Conservation (phyloP, 805 yeast species). For the Candida succiphila region DNA sequence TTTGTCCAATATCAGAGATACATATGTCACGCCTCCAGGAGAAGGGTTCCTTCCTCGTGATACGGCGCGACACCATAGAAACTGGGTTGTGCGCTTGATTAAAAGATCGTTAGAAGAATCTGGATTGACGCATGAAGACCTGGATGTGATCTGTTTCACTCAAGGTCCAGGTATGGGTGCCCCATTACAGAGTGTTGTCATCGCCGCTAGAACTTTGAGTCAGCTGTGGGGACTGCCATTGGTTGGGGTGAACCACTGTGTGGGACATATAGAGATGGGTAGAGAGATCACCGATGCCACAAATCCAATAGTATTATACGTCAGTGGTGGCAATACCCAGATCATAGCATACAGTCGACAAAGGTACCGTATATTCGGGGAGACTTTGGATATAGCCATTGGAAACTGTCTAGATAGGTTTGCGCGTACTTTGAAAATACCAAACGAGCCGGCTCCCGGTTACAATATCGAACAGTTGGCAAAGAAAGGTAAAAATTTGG, state of each 20-base stretch:
- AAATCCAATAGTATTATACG: constrained; percentile 96
- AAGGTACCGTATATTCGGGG: constrained; percentile 97
- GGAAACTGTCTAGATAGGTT: constrained; percentile 96
- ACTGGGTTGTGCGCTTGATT: constrained; percentile 82
- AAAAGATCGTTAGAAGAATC: constrained; percentile 59
- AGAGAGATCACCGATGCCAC: constrained; percentile 94
- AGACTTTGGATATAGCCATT: constrained; percentile 93
- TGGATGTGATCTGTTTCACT: constrained; percentile 85
- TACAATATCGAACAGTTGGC: constrained; percentile 95
- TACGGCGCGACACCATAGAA: constrained; percentile 92
- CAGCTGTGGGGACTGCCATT: constrained; percentile 77
- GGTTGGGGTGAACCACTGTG: constrained; percentile 94
- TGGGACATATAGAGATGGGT: constrained; percentile 99
- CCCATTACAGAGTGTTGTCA: constrained; percentile 85
- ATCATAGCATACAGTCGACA: constrained; percentile 94
- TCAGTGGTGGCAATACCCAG: constrained; percentile 98
- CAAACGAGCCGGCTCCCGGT: constrained; percentile 96
- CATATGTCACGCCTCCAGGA: constrained; percentile 95
- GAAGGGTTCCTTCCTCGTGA: constrained; percentile 96
- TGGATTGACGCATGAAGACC: constrained; percentile 32
- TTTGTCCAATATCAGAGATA: constrained; percentile 85
- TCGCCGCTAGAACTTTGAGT: constrained; percentile 82
- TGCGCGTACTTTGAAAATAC: constrained; percentile 81
- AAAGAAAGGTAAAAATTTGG: constrained; percentile 49
- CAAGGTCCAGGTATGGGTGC: constrained; percentile 99